These are phyloP conservation scores for Sicyos edulis DNA, from an alignment of 306 rosid genomes.

Conservation along the genomic window DNA sequence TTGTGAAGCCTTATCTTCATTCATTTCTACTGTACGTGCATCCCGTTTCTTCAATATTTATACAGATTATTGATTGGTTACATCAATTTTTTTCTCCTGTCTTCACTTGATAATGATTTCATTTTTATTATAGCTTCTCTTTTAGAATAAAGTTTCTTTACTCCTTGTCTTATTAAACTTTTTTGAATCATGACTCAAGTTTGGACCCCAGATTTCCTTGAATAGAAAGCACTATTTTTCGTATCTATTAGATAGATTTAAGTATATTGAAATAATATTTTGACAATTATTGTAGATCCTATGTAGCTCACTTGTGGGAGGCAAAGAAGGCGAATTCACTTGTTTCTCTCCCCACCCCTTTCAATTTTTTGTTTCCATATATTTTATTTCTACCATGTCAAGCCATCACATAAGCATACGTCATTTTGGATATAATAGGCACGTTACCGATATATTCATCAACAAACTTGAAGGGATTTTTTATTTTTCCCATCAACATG, in stretches of 20 bases:
- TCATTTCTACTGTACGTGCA: not conserved
- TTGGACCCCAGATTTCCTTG: too few species aligned
- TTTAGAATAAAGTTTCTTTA: too few species aligned
- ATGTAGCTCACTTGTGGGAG: not conserved
- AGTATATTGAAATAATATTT: too few species aligned
- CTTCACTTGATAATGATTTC: too few species aligned
- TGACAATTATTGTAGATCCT: not conserved
- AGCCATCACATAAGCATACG: not conserved
- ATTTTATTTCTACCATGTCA: not conserved
- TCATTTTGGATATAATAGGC: too few species aligned
- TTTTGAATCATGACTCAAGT: not conserved
- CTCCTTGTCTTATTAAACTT: not conserved
- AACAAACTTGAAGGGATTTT: too few species aligned
- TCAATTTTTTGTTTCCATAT: not conserved
- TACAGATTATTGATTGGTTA: not conserved
- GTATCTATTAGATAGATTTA: too few species aligned
- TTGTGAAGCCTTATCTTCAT: not conserved
- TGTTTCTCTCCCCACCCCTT: not conserved
- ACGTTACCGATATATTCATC: too few species aligned
- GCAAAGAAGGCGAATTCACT: not conserved
- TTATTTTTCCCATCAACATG: too few species aligned
- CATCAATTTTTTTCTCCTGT: too few species aligned
- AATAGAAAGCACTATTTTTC: too few species aligned
- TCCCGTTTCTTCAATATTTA: not conserved
- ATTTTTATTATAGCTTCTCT: too few species aligned